Evolutionary conservation across 768 basidiomycete species (phyloP), one percentile per base, ranked within the genome.

Genomic region (Tylopilus balloui): DNA sequence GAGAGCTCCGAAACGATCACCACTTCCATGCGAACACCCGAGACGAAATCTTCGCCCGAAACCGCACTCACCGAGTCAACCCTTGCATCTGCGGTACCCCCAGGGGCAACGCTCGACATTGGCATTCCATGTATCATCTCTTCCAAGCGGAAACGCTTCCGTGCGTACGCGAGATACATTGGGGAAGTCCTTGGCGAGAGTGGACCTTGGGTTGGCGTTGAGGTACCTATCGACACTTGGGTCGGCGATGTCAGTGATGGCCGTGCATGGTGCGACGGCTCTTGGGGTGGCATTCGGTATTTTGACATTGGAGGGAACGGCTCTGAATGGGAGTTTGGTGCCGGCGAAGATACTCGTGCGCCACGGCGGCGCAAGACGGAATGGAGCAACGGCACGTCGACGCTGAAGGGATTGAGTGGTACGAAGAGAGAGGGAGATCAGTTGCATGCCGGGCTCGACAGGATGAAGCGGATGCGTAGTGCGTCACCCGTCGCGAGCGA

Each of bases 111-210:
- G 11, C 78, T 94, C 29, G 85, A 88, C 29, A 82, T 92, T 23
- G 91, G 91, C 9, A 93, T 93, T 28, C 89, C 92, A 0, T 93
- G 92, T 69, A 91, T 93, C 64, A 86, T 93, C 54, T 80, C 88
- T 3, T 86, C 84, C 35, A 87, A 88, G 63, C 78, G 86, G 31
- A 84, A 85, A 53, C 79, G 89, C 9, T 91, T 93, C 76, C 83
- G 86, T 42, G 92, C 92, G 1, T 86, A 82, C 59, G 92, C 90
- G 19, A 73, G 91, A 5, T 93, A 94, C 63, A 91, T 94, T 44
- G 92, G 88, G 6, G 88, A 91, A 61, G 83, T 94, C 2, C 76
- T 79, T 42, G 92, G 91, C 31, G 88, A 92, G 65, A 56, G 62
- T 5, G 92, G 92, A 1, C 81, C 88, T 0, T 94, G 92, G 92